Evolutionary conservation across 148 eudicot genomes (phyloP).

Genomic region (Beta vulgaris): DNA sequence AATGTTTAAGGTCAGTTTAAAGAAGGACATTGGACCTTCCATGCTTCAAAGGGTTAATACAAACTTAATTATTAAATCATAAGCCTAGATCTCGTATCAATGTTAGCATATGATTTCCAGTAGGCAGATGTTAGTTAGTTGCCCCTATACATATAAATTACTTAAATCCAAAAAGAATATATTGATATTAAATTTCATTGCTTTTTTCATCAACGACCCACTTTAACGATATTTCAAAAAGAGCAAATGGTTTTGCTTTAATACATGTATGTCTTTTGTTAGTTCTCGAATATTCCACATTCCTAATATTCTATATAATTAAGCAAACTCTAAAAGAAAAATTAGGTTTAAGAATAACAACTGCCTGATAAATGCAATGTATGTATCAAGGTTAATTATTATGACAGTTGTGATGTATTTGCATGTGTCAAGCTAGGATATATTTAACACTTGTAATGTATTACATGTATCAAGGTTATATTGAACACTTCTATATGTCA

Average conservation of each 20-base stretch:
- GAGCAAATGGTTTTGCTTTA: constrained; percentile 13
- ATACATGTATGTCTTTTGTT: background rate
- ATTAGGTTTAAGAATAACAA: background rate
- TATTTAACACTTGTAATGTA: no score
- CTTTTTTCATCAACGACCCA: no score
- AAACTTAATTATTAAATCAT: background rate
- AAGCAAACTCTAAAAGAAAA: background rate
- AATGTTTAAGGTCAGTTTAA: constrained; percentile 14
- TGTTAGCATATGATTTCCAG: constrained; percentile 15
- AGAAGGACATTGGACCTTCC: constrained; percentile 31
- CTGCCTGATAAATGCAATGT: background rate
- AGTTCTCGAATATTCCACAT: constrained; percentile 18
- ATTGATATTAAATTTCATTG: no score
- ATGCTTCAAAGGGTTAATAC: constrained; percentile 30
- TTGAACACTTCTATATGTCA: background rate
- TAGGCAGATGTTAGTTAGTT: constrained; percentile 10
- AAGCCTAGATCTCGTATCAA: constrained; percentile 17
- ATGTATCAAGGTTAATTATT: background rate
- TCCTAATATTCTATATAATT: constrained; percentile 14
- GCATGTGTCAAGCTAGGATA: no score
- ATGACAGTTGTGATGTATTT: no score
- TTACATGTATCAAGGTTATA: no score
- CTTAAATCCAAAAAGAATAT: background rate
- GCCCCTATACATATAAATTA: constrained; percentile 9
- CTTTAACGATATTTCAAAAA: constrained; percentile 10